A percentile compares a stretch with the other conserved stretches of the same genome.
Conservation (phyloP, 2,329 filamentous ascomycete species). For the Epichloe hybrida region DNA sequence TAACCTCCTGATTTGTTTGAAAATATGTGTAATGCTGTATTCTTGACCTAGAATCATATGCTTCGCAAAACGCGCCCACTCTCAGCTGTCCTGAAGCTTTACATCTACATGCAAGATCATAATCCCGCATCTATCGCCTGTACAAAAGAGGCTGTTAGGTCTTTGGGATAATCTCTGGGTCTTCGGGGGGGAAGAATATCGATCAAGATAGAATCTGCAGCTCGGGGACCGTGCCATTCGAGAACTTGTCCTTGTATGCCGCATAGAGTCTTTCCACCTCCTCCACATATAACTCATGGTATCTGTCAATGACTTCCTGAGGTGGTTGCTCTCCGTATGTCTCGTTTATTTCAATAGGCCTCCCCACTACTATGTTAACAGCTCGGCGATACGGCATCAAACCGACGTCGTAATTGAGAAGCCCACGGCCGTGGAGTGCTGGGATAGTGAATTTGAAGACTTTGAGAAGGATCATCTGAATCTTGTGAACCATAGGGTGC, state of each 20-base stretch:
- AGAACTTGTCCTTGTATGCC: conserved; percentile 65
- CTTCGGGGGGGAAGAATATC: no score
- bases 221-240: conserved; percentile 47
- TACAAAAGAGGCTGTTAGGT: no score
- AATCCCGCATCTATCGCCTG: no score
- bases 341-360: conserved; percentile 58
- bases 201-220: conserved; percentile 49
- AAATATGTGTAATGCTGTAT: no score
- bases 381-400: conserved; percentile 85
- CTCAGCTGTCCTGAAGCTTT: neutral
- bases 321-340: conserved; percentile 46
- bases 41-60: neutral
- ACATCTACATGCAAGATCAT: neutral
- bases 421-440: conserved; percentile 75
- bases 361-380: conserved; percentile 79
- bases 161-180: no score
- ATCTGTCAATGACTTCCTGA: conserved; percentile 61
- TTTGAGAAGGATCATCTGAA: conserved; percentile 75
- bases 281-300: conserved; percentile 66
- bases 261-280: conserved; percentile 66
- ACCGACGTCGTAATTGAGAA: conserved; percentile 97
- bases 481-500: conserved; percentile 65
- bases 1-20: no score
- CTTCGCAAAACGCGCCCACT: neutral
- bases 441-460: conserved; percentile 86